Evolutionary conservation across 2,329 filamentous ascomycete genomes (phyloP), one percentile per base, ranked within the genome.

Genomic region (Lachnellula hyalina): DNA sequence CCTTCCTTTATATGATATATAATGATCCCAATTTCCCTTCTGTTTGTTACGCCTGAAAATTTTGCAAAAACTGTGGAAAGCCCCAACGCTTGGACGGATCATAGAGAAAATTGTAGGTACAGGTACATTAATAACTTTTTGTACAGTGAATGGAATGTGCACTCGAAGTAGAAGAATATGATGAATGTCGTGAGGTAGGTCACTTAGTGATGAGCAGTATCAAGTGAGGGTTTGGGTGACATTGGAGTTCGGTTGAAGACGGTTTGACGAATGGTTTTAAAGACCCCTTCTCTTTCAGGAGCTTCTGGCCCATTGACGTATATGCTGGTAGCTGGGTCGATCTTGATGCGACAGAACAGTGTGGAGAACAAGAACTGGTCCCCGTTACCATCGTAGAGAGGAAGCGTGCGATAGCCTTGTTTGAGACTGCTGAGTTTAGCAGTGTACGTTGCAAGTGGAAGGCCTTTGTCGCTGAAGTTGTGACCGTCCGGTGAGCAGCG

Each of bases 311-410:
- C 72, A 47, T 80, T 74, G 46, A 85, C 74, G 61, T 83, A 80
- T 60, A 81, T 76, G 57, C 78, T 81, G 46, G 79, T 80, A 38
- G 80, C 74, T 14, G 78, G 75, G 40, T 81, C 77, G 32, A 82
- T 87, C 63, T 85, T 85, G 73, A 97, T 89, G 66, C 86, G 86
- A 75, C 92, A 96, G 72, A 97, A 96, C 15, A 99, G 77, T 11
- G 91, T 95, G 2, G 94, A 96, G 73, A 96, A 96, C 44, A 96
- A 80, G 70, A 95, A 97, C 65, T 92, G 90, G 65, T 96, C 92
- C 57, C 92, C 94, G 60, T 90, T 89, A 53, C 84, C 81, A 72
- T 97, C 92, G 70, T 90, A 87, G 15, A 99, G 79, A 11, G 93
- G 94, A 51, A 97, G 77, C 57, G 96, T 95, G 58, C 93, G 90